A percentile compares a stretch with the other conserved stretches of the same genome.
phyloP scores from a whole-genome alignment of 495 filamentous ascomycete species.

The Talaromyces ruber region DNA sequence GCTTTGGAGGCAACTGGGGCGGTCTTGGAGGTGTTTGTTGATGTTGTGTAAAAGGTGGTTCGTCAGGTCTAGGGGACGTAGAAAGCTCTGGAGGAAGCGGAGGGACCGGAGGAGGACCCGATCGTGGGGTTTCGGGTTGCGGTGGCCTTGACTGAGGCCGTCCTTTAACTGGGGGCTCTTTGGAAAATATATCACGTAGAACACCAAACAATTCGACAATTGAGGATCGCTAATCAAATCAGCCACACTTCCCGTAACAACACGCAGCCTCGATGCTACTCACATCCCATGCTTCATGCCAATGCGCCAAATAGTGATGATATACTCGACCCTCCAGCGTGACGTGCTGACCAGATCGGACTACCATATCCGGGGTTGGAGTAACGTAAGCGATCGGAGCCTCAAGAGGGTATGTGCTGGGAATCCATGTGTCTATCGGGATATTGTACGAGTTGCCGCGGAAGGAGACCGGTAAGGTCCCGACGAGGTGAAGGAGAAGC shows the following conservation, averaged over 20 bases:
- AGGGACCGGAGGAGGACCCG: constrained; percentile 56
- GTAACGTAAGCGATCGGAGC: constrained; percentile 81
- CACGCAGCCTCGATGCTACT: constrained; percentile 19
- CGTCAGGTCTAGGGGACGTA: constrained; percentile 13
- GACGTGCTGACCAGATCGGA: constrained; percentile 88
- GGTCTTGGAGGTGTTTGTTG: constrained; percentile 17
- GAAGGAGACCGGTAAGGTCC: constrained; percentile 81
- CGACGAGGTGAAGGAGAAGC: constrained; percentile 77
- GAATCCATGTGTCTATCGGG: constrained; percentile 91
- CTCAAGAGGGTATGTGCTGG: constrained; percentile 81
- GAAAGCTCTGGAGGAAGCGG: constrained; percentile 60
- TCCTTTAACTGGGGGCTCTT: constrained; percentile 84
- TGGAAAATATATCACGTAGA: constrained; percentile 80
- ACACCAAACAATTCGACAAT: constrained; percentile 74
- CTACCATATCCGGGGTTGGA: constrained; percentile 79
- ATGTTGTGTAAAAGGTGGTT: constrained; percentile 10
- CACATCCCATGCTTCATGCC: constrained; percentile 86
- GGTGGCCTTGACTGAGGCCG: constrained; percentile 40
- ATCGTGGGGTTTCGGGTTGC: constrained; percentile 31
- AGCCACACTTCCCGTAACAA: constrained; percentile 12
- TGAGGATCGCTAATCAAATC: constrained; percentile 59
- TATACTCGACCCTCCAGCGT: constrained; percentile 91
- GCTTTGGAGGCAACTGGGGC: constrained; percentile 15
- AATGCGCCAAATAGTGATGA: constrained; percentile 88
- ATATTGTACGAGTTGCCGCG: constrained; percentile 87